phyloP scores from a whole-genome alignment of 768 basidiomycete genomes.

The Termitomyces sp. region DNA sequence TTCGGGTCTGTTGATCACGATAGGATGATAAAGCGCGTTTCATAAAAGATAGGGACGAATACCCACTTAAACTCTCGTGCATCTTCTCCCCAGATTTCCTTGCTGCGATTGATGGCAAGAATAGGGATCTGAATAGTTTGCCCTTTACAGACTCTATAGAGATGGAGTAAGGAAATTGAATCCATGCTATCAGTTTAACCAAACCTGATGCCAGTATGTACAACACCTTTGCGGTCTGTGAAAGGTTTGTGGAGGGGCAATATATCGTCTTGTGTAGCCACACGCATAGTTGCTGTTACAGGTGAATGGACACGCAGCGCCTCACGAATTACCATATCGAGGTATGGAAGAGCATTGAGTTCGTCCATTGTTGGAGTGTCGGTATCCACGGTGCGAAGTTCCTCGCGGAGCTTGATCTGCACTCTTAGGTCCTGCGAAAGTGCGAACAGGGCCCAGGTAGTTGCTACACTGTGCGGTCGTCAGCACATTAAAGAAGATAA shows the following conservation, averaged over 20 bases:
- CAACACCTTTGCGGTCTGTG: slow-evolving; percentile 35
- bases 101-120: slow-evolving; percentile 44
- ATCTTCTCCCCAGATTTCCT: slow-evolving; percentile 60
- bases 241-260: slow-evolving; percentile 46
- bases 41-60: not conserved
- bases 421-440: slow-evolving; percentile 41
- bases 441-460: slow-evolving; percentile 57
- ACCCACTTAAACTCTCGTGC: slow-evolving; percentile 53
- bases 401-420: slow-evolving; percentile 54
- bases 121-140: slow-evolving; percentile 47
- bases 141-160: slow-evolving; percentile 34
- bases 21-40: not conserved
- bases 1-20: too few relatives aligned
- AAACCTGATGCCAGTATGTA: slow-evolving; percentile 35
- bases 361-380: slow-evolving; percentile 68
- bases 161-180: not conserved
- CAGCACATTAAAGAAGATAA: not conserved
- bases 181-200: not conserved
- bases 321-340: slow-evolving; percentile 64
- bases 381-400: slow-evolving; percentile 45
- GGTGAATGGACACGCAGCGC: slow-evolving; percentile 53
- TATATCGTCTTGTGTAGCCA: slow-evolving; percentile 47
- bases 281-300: slow-evolving; percentile 35
- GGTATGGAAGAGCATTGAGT: slow-evolving; percentile 58
- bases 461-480: slow-evolving; percentile 28